These are phyloP conservation scores for Penicillium waksmanii DNA, from an alignment of 495 filamentous ascomycete species.

Conservation along the genomic window DNA sequence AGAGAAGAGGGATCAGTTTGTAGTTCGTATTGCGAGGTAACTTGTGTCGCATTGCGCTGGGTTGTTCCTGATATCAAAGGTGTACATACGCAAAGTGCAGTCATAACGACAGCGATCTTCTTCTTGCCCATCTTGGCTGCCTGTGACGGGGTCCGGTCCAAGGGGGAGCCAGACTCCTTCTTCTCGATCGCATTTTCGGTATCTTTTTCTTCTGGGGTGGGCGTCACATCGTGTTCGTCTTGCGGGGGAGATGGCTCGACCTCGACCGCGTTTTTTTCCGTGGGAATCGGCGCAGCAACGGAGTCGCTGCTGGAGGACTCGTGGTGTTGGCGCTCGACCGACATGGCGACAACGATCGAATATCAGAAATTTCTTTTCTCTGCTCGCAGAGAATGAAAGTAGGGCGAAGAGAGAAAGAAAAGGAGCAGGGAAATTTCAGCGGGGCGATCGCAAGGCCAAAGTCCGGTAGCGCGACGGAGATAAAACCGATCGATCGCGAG, in stretches of 20 bases:
- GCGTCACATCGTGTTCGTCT: constrained; percentile 1
- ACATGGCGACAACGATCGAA: constrained; percentile 11
- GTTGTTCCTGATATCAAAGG: background rate
- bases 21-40: constrained; percentile 13
- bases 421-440: constrained; percentile 12
- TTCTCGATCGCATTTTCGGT: constrained; percentile 29
- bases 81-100: constrained; percentile 51
- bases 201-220: constrained; percentile 11
- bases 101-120: constrained; percentile 54
- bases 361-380: too few species aligned
- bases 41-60: background rate
- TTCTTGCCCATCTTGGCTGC: constrained; percentile 50
- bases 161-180: constrained; percentile 24
- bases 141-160: constrained; percentile 45
- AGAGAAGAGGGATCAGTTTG: constrained; percentile 14
- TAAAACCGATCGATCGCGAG: constrained; percentile 17
- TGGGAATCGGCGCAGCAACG: constrained; percentile 8
- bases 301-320: constrained; percentile 29
- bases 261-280: constrained; percentile 11
- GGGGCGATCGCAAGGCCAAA: constrained; percentile 5
- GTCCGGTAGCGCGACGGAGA: constrained; percentile 15
- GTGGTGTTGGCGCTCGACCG: constrained; percentile 11
- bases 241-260: constrained; percentile 12
- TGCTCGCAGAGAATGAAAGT: too few species aligned
- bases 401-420: background rate